Base-by-base conservation (phyloP, 345 rosid species). In the Eutrema yunnanense region DNA sequence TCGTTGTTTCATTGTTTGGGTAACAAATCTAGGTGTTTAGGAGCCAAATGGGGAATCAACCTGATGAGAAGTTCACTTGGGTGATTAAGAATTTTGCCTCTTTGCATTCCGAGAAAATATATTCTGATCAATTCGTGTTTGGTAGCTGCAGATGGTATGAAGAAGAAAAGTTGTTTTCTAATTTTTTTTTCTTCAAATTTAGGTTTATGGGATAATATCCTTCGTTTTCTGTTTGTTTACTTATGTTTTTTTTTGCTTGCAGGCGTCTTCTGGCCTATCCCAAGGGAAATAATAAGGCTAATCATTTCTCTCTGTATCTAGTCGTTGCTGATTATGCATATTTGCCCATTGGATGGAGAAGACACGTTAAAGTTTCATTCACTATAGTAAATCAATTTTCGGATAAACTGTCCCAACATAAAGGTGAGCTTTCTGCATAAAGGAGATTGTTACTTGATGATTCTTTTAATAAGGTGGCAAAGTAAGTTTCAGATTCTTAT, bases 271-370 rank as follows among this genome's bases (percentile, higher is more conserved):
- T 22, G 22, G 22, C 22, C 22, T 22, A 22, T 22, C 93, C 93
- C 0, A 89, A 83, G 60, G 96, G 97, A 66, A 79, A 91, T 73
- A 37, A 37, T 8, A 9, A 84, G 80, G 33, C 82, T 91, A 22
- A 86, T 57, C 81, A 83, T 77, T 71, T 88, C 82, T 84, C 97
- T 7, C 69, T 90, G 83, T 87, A 82, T 73, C 74, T 91, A 36
- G 90, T 79, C 65, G 96, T 87, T 71, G 88, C 91, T 0, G 90
- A 84, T 78, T 82, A 86, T 27, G 9, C 74, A 6, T 29, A 82
- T 8, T 68, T 91, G 82, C 86, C 93, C 1, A 70, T 81, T 69
- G 91, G 90, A 59, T 91, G 96, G 97, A 87, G 84, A 78, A 81
- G 88, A 86, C 83, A 80, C 43, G 84, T 86, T 1, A 88, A 80